Percentiles rank a stretch among this genome's conserved stretches.
Evolutionary conservation across 176 grass and related monocot genomes (phyloP).

Genomic region (Oryza meridionalis): DNA sequence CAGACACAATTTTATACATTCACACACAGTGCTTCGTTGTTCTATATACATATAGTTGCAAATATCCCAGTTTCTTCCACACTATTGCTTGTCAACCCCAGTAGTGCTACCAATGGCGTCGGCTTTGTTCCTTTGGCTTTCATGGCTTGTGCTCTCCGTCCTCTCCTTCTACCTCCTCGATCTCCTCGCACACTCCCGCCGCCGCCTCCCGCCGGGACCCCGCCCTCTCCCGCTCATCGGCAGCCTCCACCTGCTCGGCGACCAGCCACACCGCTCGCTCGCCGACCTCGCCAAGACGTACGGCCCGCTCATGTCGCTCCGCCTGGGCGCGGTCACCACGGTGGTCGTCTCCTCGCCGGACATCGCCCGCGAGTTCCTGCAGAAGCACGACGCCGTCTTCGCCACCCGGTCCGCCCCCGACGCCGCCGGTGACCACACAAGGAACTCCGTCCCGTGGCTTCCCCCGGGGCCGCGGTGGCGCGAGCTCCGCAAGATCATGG

Average conservation of each 20-base stretch:
- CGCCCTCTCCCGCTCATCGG: conserved; percentile 35
- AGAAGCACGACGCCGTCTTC: conserved; percentile 43
- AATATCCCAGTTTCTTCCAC: too few species aligned
- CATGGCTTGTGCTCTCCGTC: conserved; percentile 28
- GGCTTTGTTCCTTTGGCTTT: neutral
- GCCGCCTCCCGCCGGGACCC: conserved; percentile 25
- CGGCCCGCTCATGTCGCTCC: conserved; percentile 42
- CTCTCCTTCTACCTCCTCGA: conserved; percentile 3
- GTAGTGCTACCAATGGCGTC: neutral
- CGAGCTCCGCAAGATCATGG: conserved; percentile 29
- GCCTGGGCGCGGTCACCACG: conserved; percentile 40
- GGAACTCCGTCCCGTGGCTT: neutral
- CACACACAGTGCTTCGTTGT: too few species aligned
- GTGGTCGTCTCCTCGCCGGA: conserved; percentile 29
- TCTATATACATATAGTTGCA: too few species aligned
- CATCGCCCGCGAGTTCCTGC: conserved; percentile 37
- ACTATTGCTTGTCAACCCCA: too few species aligned
- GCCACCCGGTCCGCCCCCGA: neutral
- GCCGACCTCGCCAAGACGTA: conserved; percentile 28
- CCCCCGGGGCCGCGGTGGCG: conserved; percentile 11
- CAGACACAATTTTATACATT: too few species aligned
- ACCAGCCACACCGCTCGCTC: conserved; percentile 38
- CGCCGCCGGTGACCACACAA: neutral
- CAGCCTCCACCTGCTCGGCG: conserved; percentile 32
- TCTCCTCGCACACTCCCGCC: neutral